Percentiles rank a stretch among this genome's conserved stretches.
These are phyloP conservation scores for Phytophthora hybrid DNA, from an alignment of 352 stramenopile species.

Conservation along the genomic window DNA sequence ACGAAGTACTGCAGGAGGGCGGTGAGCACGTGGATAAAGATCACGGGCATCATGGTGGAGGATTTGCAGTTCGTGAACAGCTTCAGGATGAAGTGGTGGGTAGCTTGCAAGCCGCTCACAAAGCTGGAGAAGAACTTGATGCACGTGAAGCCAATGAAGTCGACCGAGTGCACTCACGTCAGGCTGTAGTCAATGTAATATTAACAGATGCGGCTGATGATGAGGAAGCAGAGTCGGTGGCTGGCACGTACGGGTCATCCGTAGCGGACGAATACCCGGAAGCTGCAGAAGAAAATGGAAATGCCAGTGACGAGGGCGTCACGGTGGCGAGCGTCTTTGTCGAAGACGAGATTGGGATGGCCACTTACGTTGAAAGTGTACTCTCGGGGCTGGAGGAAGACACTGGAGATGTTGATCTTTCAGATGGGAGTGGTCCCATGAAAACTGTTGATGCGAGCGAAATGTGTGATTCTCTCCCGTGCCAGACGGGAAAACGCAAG, in stretches of 20 bases:
- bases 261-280: background rate
- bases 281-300: background rate
- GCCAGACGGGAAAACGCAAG: conserved; percentile 5
- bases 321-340: background rate
- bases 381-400: background rate
- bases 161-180: no score
- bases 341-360: background rate
- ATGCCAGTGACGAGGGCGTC: background rate
- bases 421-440: no score
- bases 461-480: no score
- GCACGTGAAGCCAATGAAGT: no score
- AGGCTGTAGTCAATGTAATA: background rate
- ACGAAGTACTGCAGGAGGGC: background rate
- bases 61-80: no score
- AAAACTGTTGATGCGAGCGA: no score
- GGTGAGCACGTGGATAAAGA: background rate
- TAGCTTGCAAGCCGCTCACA: no score
- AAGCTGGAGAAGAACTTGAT: background rate
- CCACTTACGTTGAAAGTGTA: background rate
- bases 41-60: background rate
- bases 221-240: background rate
- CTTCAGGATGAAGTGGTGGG: no score
- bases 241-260: background rate
- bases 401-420: background rate
- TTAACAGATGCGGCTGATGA: background rate